Evolutionary conservation across 1,284 basidiomycete species (phyloP).

Genomic region (Cerioporus squamosus): DNA sequence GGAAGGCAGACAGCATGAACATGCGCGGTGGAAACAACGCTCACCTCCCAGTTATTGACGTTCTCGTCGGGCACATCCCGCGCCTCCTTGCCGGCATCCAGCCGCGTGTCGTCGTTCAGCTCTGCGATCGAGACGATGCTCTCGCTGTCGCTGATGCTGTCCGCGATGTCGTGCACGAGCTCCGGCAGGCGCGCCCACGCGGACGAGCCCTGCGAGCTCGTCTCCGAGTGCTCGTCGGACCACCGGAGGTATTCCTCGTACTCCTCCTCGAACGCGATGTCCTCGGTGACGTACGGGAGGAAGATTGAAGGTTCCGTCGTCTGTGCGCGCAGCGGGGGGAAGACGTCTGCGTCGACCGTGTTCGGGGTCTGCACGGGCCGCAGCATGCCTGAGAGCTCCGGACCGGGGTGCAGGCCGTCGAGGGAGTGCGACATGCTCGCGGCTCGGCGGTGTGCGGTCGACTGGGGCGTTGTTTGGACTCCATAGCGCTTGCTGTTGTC

Average conservation of each 20-base stretch:
- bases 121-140: constrained; percentile 89
- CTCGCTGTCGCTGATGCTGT: constrained; percentile 88
- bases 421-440: constrained; percentile 81
- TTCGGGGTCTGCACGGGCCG: constrained; percentile 80
- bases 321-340: constrained; percentile 81
- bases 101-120: constrained; percentile 74
- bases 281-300: constrained; percentile 83
- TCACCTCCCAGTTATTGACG: constrained; percentile 92
- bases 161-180: constrained; percentile 72
- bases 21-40: constrained; percentile 28
- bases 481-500: constrained; percentile 85
- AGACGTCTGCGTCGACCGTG: constrained; percentile 77
- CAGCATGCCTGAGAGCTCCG: constrained; percentile 73
- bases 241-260: constrained; percentile 86
- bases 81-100: constrained; percentile 65
- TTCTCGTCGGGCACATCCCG: constrained; percentile 74
- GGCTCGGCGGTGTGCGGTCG: constrained; percentile 69
- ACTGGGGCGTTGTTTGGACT: constrained; percentile 58
- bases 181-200: constrained; percentile 79
- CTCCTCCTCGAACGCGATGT: constrained; percentile 87
- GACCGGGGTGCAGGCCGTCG: constrained; percentile 76
- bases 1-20: constrained; percentile 4
- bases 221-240: constrained; percentile 56
- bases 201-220: constrained; percentile 54
- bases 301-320: constrained; percentile 85